phyloP scores from a whole-genome alignment of 768 basidiomycete genomes.

The Mrakia hoshinonis region DNA sequence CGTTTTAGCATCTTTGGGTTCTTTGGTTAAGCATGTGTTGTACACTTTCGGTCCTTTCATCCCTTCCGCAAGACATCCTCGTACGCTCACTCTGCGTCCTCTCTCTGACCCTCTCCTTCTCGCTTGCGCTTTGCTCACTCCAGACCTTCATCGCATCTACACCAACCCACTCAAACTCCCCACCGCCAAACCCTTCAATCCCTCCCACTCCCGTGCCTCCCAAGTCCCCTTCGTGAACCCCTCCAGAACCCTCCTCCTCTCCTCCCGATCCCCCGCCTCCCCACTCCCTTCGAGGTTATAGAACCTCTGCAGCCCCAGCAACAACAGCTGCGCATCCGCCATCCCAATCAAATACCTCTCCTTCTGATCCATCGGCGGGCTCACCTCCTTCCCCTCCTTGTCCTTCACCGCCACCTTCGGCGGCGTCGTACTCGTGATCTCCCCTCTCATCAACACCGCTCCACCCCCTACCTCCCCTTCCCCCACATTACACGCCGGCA shows the following conservation, averaged over 20 bases:
- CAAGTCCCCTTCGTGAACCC: constrained; percentile 24
- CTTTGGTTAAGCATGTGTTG: background rate
- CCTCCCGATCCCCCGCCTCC: constrained; percentile 18
- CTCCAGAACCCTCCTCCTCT: constrained; percentile 25
- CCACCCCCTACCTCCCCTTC: constrained; percentile 46
- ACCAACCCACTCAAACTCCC: constrained; percentile 24
- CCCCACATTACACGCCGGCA: constrained; percentile 35
- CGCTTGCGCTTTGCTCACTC: constrained; percentile 39
- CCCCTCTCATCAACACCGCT: constrained; percentile 77
- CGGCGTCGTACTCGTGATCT: constrained; percentile 62
- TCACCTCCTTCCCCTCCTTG: background rate
- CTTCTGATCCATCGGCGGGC: constrained; percentile 37
- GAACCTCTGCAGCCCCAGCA: constrained; percentile 73
- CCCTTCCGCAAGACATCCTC: too few species aligned
- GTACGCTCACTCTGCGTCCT: too few species aligned
- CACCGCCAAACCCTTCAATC: constrained; percentile 32
- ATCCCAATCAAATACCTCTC: constrained; percentile 59
- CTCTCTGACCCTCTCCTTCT: constrained; percentile 46
- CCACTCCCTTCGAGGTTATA: constrained; percentile 49
- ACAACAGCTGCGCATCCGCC: constrained; percentile 73
- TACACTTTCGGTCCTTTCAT: constrained; percentile 24
- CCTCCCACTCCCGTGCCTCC: constrained; percentile 32
- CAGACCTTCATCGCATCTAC: constrained; percentile 28
- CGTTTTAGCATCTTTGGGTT: background rate
- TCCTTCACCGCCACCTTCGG: constrained; percentile 29